Conservation (phyloP, 805 yeast species). For the Soucietia sequanensis region DNA sequence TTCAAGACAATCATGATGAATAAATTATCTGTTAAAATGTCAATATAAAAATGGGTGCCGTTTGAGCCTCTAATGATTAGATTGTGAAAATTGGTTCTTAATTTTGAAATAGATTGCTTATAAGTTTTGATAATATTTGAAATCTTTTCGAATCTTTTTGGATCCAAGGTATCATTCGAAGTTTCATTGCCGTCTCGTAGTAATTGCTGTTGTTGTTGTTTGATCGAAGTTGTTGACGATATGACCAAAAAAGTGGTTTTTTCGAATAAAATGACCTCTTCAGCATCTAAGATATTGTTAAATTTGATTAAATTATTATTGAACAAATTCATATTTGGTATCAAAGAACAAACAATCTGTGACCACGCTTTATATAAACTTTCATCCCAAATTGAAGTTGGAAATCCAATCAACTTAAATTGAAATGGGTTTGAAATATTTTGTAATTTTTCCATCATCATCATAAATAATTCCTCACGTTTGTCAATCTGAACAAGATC, state of each 20-base stretch:
- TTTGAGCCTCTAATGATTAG: constrained; percentile 64
- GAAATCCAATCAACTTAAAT: constrained; percentile 78
- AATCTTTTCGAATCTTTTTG: constrained; percentile 91
- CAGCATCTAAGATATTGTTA: constrained; percentile 74
- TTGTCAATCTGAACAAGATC: constrained; percentile 87
- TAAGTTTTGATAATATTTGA: constrained; percentile 92
- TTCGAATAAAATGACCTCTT: constrained; percentile 89
- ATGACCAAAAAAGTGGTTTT: constrained; percentile 87
- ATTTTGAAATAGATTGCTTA: constrained; percentile 85
- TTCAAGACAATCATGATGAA: constrained; percentile 59
- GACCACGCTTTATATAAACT: constrained; percentile 97
- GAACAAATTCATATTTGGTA: constrained; percentile 83
- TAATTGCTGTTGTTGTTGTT: constrained; percentile 27
- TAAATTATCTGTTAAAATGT: constrained; percentile 57
- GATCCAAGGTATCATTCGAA: constrained; percentile 53
- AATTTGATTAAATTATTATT: constrained; percentile 74
- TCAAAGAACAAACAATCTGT: constrained; percentile 87
- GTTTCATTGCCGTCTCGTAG: constrained; percentile 4
- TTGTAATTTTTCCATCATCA: constrained; percentile 80
- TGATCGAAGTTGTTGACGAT: constrained; percentile 52
- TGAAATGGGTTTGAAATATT: constrained; percentile 65
- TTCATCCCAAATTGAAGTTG: constrained; percentile 98
- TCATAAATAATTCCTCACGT: constrained; percentile 75
- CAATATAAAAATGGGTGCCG: constrained; percentile 47
- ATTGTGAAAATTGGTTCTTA: constrained; percentile 80